Base-by-base conservation (phyloP, 305 asterid genomes). In the Salvia sclarea region DNA sequence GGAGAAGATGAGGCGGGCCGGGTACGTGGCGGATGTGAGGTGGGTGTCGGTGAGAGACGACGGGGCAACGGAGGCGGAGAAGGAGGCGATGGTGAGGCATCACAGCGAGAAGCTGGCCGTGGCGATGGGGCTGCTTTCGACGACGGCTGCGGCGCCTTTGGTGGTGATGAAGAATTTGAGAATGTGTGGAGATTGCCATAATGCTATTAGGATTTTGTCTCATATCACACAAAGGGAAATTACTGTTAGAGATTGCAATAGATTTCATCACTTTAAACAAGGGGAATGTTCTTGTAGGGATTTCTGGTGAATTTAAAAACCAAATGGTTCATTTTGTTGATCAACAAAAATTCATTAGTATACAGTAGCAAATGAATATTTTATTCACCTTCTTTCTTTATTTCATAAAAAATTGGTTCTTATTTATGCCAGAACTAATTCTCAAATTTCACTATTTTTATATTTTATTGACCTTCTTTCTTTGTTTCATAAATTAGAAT, bases 91-190 rank as follows among this genome's bases (percentile, higher is more conserved):
- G 13, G 66, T 81, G 54, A 62, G 83, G 78, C 82, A 84, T 83
- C 92, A 87, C 57, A 85, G 91, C 41, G 96, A 89, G 84, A 89
- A 85, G 75, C 76, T 89, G 12, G 95, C 95, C 3, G 88, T 84
- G 67, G 92, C 84, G 24, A 85, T 82, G 24, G 92, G 92, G 61
- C 45, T 90, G 61, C 73, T 85, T 49, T 73, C 79, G 1, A 84
- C 82, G 3, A 73, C 74, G 66, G 69, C 77, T 1, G 67, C 65
- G 4, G 78, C 71, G 44, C 71, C 82, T 56, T 78, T 87, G 62
- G 73, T 85, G 38, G 87, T 89, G 16, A 76, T 85, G 69, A 87
- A 90, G 80, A 90, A 87, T 77, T 79, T 87, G 81, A 85, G 91
- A 70, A 86, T 90, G 55, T 90, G 95, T 64, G 86, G 81, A 44